Base-by-base conservation (phyloP, 345 rosid species). In the Salix caprea region DNA sequence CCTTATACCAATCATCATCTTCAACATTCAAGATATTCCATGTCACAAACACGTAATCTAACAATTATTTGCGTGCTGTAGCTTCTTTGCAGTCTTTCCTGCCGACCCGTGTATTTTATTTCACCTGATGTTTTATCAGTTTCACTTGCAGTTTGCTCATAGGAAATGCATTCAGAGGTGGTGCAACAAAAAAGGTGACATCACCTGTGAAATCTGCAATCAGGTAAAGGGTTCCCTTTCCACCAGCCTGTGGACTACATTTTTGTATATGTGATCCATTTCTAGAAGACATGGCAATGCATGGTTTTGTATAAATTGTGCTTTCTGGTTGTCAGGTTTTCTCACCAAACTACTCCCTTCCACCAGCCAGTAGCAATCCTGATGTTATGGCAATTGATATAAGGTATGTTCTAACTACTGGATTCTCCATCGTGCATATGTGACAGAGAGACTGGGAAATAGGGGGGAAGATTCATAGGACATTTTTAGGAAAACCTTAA, bases 131-230 rank as follows among this genome's bases (percentile, higher is more conserved):
- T 72, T 68, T 69, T 64, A 4, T 71, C 56, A 18, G 13, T 74
- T 67, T 42, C 70, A 8, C 66, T 5, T 58, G 76, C 60, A 88
- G 93, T 90, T 90, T 86, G 94, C 91, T 78, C 94, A 90, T 75
- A 79, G 91, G 84, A 90, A 82, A 78, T 90, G 94, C 82, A 87
- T 88, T 69, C 94, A 90, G 81, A 87, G 85, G 76, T 90, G 94
- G 94, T 90, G 94, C 82, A 86, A 86, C 82, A 88, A 88, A 74
- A 90, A 90, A 74, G 94, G 94, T 7, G 86, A 88, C 78, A 85
- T 85, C 7, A 88, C 87, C 61, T 90, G 94, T 30, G 94, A 90
- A 80, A 88, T 90, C 66, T 90, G 94, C 84, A 83, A 74, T 74
- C 86, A 90, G 88, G 94, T 87, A 65, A 56, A 76, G 54, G 32